These are phyloP conservation scores for Diplodia intermedia DNA, from an alignment of 2,329 filamentous ascomycete species.

Conservation along the genomic window DNA sequence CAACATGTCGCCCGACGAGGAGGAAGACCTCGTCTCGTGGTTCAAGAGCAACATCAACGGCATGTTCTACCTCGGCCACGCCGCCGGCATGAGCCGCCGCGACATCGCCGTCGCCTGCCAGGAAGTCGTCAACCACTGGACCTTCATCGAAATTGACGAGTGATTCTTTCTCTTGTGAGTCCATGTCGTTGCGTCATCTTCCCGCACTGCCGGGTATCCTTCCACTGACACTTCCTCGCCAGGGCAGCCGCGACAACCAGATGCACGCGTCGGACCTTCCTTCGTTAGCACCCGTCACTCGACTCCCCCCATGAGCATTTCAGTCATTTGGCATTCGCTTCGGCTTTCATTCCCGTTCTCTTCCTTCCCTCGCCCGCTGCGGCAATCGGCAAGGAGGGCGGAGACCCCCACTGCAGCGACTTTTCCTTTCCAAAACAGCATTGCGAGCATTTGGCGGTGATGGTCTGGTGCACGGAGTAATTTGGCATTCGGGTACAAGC, in stretches of 20 bases:
- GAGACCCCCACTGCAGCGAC: not conserved
- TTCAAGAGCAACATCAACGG: constrained; percentile 25
- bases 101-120: constrained; percentile 5
- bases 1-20: constrained; percentile 1
- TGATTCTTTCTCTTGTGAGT: not conserved
- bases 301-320: not conserved
- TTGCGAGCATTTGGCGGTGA: not conserved
- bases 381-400: not conserved
- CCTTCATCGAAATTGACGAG: constrained; percentile 5
- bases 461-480: not conserved
- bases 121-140: constrained; percentile 12
- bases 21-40: not conserved
- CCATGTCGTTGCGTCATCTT: too few relatives aligned
- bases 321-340: constrained; percentile 1
- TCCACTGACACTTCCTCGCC: not conserved
- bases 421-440: not conserved
- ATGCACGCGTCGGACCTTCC: not conserved
- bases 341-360: not conserved
- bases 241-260: not conserved
- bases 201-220: too few relatives aligned
- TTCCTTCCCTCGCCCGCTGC: not conserved
- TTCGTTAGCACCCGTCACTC: not conserved
- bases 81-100: constrained; percentile 4
- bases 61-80: constrained; percentile 18
- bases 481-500: not conserved